Percentiles rank a stretch among this genome's conserved stretches.
phyloP scores from a whole-genome alignment of 2,329 filamentous ascomycete genomes.

The Rutstroemia sp. region DNA sequence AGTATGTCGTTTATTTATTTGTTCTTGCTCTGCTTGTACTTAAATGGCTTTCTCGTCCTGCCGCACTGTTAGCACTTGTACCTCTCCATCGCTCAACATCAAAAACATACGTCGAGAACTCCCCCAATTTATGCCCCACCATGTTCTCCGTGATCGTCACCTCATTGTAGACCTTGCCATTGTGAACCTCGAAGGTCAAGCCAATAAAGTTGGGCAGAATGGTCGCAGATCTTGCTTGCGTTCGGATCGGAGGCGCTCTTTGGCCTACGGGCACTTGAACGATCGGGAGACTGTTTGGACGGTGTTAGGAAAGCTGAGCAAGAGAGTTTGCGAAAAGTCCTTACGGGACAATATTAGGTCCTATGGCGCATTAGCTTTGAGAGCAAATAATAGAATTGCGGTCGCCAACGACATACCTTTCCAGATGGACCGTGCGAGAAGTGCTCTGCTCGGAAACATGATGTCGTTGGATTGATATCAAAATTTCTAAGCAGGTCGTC shows the following conservation, averaged over 20 bases:
- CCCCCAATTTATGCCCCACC: slow-evolving; percentile 69
- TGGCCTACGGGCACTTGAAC: slow-evolving; percentile 41
- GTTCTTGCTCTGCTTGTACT: slow-evolving; percentile 66
- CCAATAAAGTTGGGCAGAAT: slow-evolving; percentile 69
- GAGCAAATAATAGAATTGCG: background rate
- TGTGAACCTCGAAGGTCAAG: slow-evolving; percentile 63
- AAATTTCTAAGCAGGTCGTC: background rate
- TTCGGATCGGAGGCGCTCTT: slow-evolving; percentile 56
- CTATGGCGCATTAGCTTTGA: slow-evolving; percentile 35
- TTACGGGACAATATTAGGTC: slow-evolving; percentile 66
- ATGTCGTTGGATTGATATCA: slow-evolving; percentile 6
- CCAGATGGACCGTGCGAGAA: slow-evolving; percentile 62
- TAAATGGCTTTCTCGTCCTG: slow-evolving; percentile 61
- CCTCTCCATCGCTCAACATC: background rate
- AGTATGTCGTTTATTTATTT: slow-evolving; percentile 29
- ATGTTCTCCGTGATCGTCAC: slow-evolving; percentile 68
- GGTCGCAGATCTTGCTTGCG: slow-evolving; percentile 62
- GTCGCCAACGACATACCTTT: slow-evolving; percentile 48
- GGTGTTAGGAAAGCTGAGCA: slow-evolving; percentile 29
- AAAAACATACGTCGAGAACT: slow-evolving; percentile 57
- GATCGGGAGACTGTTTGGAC: slow-evolving; percentile 43
- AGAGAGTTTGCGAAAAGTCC: slow-evolving; percentile 22
- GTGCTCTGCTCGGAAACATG: slow-evolving; percentile 53
- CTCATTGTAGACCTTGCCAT: slow-evolving; percentile 64
- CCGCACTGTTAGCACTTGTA: slow-evolving; percentile 10